These are phyloP conservation scores for Ganoderma leucocontextum DNA, from an alignment of 1,284 basidiomycete genomes.

Conservation along the genomic window DNA sequence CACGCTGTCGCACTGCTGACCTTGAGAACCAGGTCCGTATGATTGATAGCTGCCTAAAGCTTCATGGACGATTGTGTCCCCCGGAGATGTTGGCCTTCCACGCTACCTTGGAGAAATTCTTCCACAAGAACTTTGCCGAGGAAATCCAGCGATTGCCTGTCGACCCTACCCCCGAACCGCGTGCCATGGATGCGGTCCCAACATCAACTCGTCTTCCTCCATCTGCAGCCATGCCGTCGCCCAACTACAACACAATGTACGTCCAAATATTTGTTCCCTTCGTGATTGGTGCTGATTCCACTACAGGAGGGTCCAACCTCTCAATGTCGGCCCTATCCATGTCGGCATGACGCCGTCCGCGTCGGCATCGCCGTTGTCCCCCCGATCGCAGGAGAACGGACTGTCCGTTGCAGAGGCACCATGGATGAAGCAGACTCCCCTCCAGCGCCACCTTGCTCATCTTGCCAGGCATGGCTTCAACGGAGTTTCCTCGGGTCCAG, in stretches of 20 bases:
- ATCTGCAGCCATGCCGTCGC: conserved; percentile 30
- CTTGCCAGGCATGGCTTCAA: conserved; percentile 82
- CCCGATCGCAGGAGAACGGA: conserved; percentile 34
- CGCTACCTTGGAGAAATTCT: conserved; percentile 88
- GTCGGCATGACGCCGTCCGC: conserved; percentile 40
- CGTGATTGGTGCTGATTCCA: conserved; percentile 4
- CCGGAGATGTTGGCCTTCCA: conserved; percentile 93
- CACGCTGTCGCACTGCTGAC: conserved; percentile 2
- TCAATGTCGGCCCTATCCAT: conserved; percentile 34
- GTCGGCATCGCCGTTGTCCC: conserved; percentile 50
- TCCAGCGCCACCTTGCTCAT: conserved; percentile 80
- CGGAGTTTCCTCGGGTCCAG: conserved; percentile 77
- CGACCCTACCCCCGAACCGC: conserved; percentile 43
- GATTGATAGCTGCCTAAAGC: conserved; percentile 83
- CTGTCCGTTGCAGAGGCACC: conserved; percentile 34
- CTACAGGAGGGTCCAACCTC: conserved; percentile 28
- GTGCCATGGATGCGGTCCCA: conserved; percentile 28
- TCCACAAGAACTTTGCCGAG: conserved; percentile 88
- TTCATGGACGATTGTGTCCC: conserved; percentile 86
- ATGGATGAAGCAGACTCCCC: conserved; percentile 68
- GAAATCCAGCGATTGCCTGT: conserved; percentile 80
- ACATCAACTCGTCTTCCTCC: conserved; percentile 28
- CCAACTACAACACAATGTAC: conserved; percentile 29
- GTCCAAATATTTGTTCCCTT: neutral
- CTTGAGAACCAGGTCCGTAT: conserved; percentile 65